Evolutionary conservation across 768 basidiomycete genomes (phyloP).

Genomic region (Suillus discolor): DNA sequence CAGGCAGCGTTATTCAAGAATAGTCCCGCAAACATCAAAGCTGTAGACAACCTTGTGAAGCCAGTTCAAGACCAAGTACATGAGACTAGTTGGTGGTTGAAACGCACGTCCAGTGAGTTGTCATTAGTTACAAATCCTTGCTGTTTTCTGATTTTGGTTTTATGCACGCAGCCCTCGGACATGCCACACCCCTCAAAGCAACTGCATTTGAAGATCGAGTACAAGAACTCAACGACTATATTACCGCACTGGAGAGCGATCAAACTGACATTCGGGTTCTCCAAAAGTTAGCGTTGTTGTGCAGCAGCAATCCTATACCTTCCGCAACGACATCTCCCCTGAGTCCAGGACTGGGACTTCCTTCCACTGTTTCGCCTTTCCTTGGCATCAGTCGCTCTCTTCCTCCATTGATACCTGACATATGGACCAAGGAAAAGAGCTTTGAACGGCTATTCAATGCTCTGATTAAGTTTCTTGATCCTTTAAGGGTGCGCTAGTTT

Average conservation of each 20-base stretch:
- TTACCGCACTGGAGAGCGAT: constrained; percentile 55
- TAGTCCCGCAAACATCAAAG: constrained; percentile 64
- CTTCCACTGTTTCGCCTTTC: constrained; percentile 62
- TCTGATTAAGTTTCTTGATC: constrained; percentile 63
- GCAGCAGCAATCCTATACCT: constrained; percentile 56
- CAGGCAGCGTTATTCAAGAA: constrained; percentile 82
- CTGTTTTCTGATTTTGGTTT: constrained; percentile 16
- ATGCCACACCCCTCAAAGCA: constrained; percentile 47
- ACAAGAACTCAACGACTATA: constrained; percentile 55
- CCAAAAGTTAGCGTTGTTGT: constrained; percentile 67
- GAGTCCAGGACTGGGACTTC: constrained; percentile 52
- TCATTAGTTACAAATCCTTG: neutral
- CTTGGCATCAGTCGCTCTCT: constrained; percentile 38
- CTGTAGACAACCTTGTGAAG: constrained; percentile 63
- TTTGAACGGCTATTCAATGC: constrained; percentile 74
- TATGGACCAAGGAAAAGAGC: constrained; percentile 74
- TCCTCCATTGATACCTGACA: constrained; percentile 49
- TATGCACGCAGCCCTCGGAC: constrained; percentile 39
- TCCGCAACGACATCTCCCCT: constrained; percentile 48
- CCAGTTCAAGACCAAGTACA: constrained; percentile 67
- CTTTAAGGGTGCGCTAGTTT: constrained; percentile 53
- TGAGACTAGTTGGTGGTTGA: constrained; percentile 85
- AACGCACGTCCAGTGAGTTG: constrained; percentile 67
- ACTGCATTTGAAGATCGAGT: constrained; percentile 41
- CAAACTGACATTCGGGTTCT: constrained; percentile 55